These are phyloP conservation scores for Penicillium canariense DNA, from an alignment of 495 filamentous ascomycete genomes.

Conservation along the genomic window DNA sequence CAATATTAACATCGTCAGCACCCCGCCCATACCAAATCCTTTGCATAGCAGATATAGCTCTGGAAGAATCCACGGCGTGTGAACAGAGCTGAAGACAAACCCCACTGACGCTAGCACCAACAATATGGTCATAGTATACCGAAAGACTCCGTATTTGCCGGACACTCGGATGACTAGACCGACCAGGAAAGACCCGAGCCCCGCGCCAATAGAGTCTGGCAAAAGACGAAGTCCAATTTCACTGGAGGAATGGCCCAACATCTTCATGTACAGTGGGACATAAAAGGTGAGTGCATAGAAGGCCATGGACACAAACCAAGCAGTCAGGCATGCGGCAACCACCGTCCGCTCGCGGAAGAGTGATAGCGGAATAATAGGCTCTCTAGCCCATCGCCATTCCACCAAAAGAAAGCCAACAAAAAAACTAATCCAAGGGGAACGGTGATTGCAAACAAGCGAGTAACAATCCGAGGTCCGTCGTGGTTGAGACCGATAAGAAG, in stretches of 20 bases:
- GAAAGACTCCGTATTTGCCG: conserved; percentile 7
- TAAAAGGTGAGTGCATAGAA: conserved; percentile 15
- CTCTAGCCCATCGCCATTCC: conserved; percentile 13
- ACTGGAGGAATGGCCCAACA: conserved; percentile 13
- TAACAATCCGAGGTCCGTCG: conserved; percentile 2
- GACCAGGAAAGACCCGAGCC: conserved; percentile 10
- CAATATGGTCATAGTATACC: conserved; percentile 4
- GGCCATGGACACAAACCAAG: conserved; percentile 19
- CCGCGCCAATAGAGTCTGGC: conserved; percentile 14
- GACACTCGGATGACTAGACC: conserved; percentile 12
- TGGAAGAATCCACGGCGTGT: conserved; percentile 7
- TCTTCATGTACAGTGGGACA: conserved; percentile 16
- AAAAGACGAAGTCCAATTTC: conserved; percentile 10
- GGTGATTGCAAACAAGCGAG: neutral
- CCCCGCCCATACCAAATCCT: conserved; percentile 14
- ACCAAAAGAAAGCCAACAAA: conserved; percentile 7
- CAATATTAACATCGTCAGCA: conserved; percentile 13
- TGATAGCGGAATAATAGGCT: conserved; percentile 18
- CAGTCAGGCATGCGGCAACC: conserved; percentile 13
- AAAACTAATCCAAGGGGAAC: conserved; percentile 1
- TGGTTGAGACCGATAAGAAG: conserved; percentile 15
- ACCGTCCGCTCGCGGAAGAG: conserved; percentile 15
- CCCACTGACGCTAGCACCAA: conserved; percentile 7
- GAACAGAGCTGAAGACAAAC: neutral
- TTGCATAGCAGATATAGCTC: conserved; percentile 13